Base-by-base conservation (phyloP, 805 yeast species). In the Alloascoidea hylecoeti region DNA sequence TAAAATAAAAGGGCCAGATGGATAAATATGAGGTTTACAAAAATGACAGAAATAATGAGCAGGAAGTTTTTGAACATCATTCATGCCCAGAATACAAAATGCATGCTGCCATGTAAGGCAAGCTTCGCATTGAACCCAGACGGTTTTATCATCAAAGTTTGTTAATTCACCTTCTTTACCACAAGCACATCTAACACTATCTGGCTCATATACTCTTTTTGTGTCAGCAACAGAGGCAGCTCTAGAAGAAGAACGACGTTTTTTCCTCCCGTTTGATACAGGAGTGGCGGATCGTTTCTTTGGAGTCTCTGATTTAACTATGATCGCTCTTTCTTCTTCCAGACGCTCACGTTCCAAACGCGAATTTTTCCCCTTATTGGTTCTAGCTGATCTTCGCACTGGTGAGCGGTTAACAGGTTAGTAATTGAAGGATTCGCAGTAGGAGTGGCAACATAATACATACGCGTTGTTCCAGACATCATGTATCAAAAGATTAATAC, bases 81-180 rank as follows among this genome's bases (percentile, higher is more conserved):
- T 53, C 5, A 58, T 51, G 35, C 65, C 73, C 34, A 75, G 65
- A 64, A 75, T 65, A 50, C 88, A 78, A 40, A 49, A 56, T 13
- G 74, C 66, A 49, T 78, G 88, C 53, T 78, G 88, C 85, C 85
- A 78, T 3, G 75, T 66, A 37, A 61, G 50, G 51, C 88, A 78
- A 27, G 55, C 49, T 36, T 74, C 83, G 55, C 88, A 78, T 50
- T 72, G 73, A 15, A 72, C 68, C 79, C 76, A 74, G 14, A 57
- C 53, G 15, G 75, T 70, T 17, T 58, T 62, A 17, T 61, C 61
- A 35, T 50, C 58, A 13, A 56, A 51, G 4, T 44, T 56, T 15
- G 41, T 48, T 3, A 39, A 39, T 1, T 39, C 44, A n/a, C 44
- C 47, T 3, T 58, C 60, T 42, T 9, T 9, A 23, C 30, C 30